Percentiles rank a stretch among this genome's conserved stretches.
Evolutionary conservation across 257 asterid species (phyloP).

Genomic region (Capsicum chinense): DNA sequence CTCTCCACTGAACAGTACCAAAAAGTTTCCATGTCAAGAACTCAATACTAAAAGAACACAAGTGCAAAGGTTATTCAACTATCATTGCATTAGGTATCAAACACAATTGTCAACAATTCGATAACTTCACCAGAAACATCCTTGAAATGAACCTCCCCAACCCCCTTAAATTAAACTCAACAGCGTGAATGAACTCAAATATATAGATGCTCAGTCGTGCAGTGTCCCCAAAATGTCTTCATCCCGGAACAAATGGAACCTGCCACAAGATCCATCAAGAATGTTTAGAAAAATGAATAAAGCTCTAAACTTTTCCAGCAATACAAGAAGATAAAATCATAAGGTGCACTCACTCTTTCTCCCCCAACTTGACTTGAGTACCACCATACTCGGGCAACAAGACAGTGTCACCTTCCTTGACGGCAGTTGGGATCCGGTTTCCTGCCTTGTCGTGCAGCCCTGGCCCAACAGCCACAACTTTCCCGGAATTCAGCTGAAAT

Average conservation of each 20-base stretch:
- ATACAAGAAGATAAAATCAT: neutral
- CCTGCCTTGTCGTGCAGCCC: slow-evolving; percentile 67
- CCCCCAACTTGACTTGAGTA: slow-evolving; percentile 81
- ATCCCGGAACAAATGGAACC: slow-evolving; percentile 67
- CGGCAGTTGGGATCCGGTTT: slow-evolving; percentile 65
- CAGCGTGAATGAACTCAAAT: neutral
- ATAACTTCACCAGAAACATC: neutral
- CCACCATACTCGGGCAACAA: slow-evolving; percentile 96
- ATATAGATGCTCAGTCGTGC: slow-evolving; percentile 42
- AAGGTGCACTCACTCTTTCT: slow-evolving; percentile 68
- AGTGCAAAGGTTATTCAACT: slow-evolving; percentile 12
- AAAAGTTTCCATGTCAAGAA: neutral
- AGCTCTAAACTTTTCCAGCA: neutral
- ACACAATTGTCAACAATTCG: neutral
- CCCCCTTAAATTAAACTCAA: neutral
- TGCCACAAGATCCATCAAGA: slow-evolving; percentile 39
- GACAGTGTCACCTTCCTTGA: slow-evolving; percentile 90
- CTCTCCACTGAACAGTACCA: neutral
- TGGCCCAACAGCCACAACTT: slow-evolving; percentile 86
- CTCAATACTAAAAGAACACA: neutral
- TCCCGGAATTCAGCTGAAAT: slow-evolving; percentile 80
- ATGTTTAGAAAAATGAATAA: neutral
- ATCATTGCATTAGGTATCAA: slow-evolving; percentile 1
- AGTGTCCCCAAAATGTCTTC: slow-evolving; percentile 70
- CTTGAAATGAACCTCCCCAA: neutral